Evolutionary conservation across 2,329 filamentous ascomycete genomes (phyloP).

Genomic region (Aureobasidium sp.): DNA sequence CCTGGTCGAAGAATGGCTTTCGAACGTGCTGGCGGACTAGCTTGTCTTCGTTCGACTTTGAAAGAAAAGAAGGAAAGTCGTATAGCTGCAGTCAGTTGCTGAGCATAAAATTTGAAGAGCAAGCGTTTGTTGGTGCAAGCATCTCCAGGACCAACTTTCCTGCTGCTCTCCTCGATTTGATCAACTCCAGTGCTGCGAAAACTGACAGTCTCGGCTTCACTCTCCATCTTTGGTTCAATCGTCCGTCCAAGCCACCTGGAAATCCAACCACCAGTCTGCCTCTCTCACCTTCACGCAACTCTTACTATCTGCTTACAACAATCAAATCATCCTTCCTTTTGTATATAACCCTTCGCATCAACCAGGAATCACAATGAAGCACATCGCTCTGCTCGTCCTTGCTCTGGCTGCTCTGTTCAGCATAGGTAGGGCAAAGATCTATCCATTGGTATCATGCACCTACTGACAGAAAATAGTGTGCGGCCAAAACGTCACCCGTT

Average conservation of each 20-base stretch:
- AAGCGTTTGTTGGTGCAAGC: not conserved
- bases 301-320: not conserved
- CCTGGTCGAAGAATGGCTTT: too few species aligned
- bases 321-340: not conserved
- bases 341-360: not conserved
- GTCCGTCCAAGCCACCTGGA: not conserved
- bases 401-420: not conserved
- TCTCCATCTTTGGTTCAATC: not conserved
- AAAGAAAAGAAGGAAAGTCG: not conserved
- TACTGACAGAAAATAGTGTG: not conserved
- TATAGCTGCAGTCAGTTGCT: not conserved
- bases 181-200: not conserved
- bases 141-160: not conserved
- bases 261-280: not conserved
- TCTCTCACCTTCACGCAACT: not conserved
- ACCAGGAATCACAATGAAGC: not conserved
- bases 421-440: conserved; percentile 4
- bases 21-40: not conserved
- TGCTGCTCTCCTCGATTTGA: too few species aligned
- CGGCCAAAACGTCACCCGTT: not conserved
- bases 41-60: not conserved
- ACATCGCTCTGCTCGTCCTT: not conserved
- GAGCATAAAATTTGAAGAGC: not conserved
- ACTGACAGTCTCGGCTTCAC: not conserved
- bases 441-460: not conserved